These are phyloP conservation scores for Monoraphidium neglectum DNA, from an alignment of 139 green algal genomes.

Conservation along the genomic window DNA sequence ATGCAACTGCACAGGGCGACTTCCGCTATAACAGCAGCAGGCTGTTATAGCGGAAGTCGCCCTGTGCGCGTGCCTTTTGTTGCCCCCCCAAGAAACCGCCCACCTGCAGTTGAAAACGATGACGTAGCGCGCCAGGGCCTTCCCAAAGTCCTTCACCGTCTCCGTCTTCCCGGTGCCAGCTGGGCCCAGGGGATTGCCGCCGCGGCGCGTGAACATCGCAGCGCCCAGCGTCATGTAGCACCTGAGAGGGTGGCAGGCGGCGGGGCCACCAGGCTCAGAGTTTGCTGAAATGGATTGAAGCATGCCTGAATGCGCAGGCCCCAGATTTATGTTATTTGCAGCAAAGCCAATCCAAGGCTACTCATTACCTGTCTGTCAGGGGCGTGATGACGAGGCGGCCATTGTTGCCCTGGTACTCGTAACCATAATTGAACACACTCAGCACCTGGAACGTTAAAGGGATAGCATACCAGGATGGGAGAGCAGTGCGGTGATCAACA, in stretches of 20 bases:
- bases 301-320: background rate
- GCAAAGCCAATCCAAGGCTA: no score
- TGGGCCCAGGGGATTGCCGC: slow-evolving; percentile 81
- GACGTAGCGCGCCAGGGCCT: slow-evolving; percentile 81
- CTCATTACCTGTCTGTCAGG: slow-evolving; percentile 80
- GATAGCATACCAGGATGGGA: no score
- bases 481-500: no score
- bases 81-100: no score
- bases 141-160: slow-evolving; percentile 89
- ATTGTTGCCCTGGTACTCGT: slow-evolving; percentile 95
- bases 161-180: slow-evolving; percentile 93
- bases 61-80: no score
- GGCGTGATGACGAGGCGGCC: slow-evolving; percentile 95
- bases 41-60: no score
- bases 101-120: slow-evolving; percentile 95
- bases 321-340: background rate
- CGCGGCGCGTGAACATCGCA: slow-evolving; percentile 84
- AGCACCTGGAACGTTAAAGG: slow-evolving; percentile 16
- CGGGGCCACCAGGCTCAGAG: background rate
- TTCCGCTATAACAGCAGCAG: no score
- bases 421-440: slow-evolving; percentile 61
- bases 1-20: no score
- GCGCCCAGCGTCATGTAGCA: slow-evolving; percentile 96
- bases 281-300: background rate
- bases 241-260: background rate